Conservation (phyloP, 768 basidiomycete species). For the Phaeotremella skinneri region DNA sequence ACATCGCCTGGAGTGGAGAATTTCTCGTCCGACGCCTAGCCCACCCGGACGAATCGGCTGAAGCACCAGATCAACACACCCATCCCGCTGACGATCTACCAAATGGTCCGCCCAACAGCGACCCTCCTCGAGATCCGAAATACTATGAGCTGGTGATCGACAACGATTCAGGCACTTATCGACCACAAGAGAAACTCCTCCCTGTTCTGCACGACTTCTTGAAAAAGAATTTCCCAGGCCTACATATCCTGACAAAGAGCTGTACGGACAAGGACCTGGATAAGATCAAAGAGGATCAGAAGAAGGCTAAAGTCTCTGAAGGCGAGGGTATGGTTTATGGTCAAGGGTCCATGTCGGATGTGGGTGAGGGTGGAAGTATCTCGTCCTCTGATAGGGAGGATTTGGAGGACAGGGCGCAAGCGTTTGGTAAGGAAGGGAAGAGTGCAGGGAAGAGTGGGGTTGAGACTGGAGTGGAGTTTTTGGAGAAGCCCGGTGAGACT, state of each 20-base stretch:
- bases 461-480: conserved; percentile 2
- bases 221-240: conserved; percentile 70
- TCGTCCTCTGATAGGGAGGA: conserved; percentile 40
- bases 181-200: conserved; percentile 65
- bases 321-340: conserved; percentile 41
- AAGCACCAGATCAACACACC: conserved; percentile 56
- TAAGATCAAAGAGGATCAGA: conserved; percentile 52
- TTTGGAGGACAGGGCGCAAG: conserved; percentile 25
- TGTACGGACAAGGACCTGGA: conserved; percentile 54
- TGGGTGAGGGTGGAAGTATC: conserved; percentile 33
- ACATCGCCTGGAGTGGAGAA: conserved; percentile 56
- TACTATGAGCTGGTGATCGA: conserved; percentile 80
- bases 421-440: conserved; percentile 11
- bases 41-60: conserved; percentile 52
- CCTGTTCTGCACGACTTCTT: conserved; percentile 63
- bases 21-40: conserved; percentile 62
- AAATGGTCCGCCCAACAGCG: conserved; percentile 32
- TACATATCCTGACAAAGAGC: conserved; percentile 60
- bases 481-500: conserved; percentile 22
- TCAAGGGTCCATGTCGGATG: conserved; percentile 23
- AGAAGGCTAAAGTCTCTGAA: conserved; percentile 49
- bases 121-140: conserved; percentile 49
- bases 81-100: conserved; percentile 31
- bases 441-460: conserved; percentile 2
- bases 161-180: conserved; percentile 74